Evolutionary conservation across 1,284 basidiomycete genomes (phyloP).

Genomic region (Malassezia sympodialis): DNA sequence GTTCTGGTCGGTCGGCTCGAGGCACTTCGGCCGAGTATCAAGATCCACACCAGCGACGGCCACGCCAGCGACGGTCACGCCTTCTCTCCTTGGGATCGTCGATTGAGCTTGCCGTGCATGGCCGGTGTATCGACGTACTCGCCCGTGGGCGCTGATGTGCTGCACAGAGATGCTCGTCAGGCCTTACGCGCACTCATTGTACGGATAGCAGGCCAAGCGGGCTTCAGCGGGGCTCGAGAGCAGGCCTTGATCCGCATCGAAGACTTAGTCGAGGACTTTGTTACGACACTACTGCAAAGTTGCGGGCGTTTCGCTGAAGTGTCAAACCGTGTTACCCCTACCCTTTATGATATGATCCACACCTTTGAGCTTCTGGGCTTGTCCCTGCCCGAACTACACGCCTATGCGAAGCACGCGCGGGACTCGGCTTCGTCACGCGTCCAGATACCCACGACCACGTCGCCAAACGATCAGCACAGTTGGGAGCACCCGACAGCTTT

Average conservation of each 20-base stretch:
- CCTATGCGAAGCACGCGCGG: neutral
- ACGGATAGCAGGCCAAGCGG: slow-evolving; percentile 16
- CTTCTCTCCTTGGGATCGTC: neutral
- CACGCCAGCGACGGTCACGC: neutral
- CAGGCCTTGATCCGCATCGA: slow-evolving; percentile 1
- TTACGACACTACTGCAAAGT: slow-evolving; percentile 6
- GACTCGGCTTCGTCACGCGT: neutral
- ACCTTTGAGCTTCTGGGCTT: slow-evolving; percentile 28
- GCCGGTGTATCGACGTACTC: slow-evolving; percentile 12
- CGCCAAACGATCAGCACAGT: neutral
- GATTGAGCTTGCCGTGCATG: slow-evolving; percentile 1
- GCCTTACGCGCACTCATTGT: slow-evolving; percentile 22
- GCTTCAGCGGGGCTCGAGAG: slow-evolving; percentile 18
- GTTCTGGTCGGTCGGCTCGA: neutral
- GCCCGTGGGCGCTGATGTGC: slow-evolving; percentile 9
- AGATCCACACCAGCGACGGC: neutral
- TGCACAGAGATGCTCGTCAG: slow-evolving; percentile 14
- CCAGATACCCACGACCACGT: neutral
- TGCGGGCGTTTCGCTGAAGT: slow-evolving; percentile 19
- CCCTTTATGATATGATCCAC: slow-evolving; percentile 23
- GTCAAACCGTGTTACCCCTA: slow-evolving; percentile 18
- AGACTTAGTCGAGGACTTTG: slow-evolving; percentile 9
- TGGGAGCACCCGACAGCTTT: slow-evolving; percentile 15
- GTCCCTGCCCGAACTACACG: slow-evolving; percentile 18
- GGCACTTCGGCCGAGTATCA: neutral